phyloP scores from a whole-genome alignment of 352 stramenopile species.

The Pythium coloratum region DNA sequence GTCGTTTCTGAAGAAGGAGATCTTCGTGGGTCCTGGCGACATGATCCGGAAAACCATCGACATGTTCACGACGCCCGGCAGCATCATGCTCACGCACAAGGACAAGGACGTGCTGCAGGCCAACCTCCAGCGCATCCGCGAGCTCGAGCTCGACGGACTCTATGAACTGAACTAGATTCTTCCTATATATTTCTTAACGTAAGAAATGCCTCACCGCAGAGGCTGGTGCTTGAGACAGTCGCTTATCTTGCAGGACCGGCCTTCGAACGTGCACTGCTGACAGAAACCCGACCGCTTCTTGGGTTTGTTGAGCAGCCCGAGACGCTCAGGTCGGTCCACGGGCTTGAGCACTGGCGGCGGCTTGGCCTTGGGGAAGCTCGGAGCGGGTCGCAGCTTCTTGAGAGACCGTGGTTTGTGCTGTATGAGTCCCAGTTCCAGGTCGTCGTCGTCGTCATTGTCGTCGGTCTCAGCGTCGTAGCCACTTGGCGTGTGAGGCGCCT shows the following conservation, averaged over 20 bases:
- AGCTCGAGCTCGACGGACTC: slow-evolving; percentile 73
- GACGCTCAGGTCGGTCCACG: slow-evolving; percentile 21
- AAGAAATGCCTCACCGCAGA: slow-evolving; percentile 21
- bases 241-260: slow-evolving; percentile 56
- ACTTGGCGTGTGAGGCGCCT: not conserved
- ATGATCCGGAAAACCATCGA: slow-evolving; percentile 91
- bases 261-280: slow-evolving; percentile 58
- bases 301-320: slow-evolving; percentile 25
- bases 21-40: slow-evolving; percentile 83
- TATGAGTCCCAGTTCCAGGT: not conserved
- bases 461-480: slow-evolving; percentile 21
- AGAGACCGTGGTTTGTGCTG: not conserved
- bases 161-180: slow-evolving; percentile 63
- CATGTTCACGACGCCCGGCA: slow-evolving; percentile 94
- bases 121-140: slow-evolving; percentile 91
- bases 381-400: not conserved
- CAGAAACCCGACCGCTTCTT: slow-evolving; percentile 59
- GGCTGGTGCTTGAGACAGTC: slow-evolving; percentile 67
- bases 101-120: slow-evolving; percentile 79
- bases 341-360: slow-evolving; percentile 2
- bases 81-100: slow-evolving; percentile 93
- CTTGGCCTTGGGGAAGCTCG: not conserved
- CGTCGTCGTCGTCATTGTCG: not conserved
- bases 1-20: slow-evolving; percentile 92
- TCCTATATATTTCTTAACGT: slow-evolving; percentile 12